Base-by-base conservation (phyloP, 371 early-diverging fungal species). In the Syncephalis plumigaleata region DNA sequence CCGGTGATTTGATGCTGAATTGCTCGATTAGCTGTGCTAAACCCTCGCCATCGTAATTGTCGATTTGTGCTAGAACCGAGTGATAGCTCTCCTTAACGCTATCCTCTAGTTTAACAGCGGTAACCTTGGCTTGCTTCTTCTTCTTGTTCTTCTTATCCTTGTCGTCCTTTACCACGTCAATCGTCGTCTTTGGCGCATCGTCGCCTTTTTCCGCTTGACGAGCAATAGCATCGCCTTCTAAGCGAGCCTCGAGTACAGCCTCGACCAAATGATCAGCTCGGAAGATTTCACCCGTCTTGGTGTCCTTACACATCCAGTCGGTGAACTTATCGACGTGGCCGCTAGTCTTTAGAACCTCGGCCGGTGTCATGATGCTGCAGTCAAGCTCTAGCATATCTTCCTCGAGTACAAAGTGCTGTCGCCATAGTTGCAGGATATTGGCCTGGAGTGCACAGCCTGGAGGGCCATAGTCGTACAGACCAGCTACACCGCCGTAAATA, bases 241-340 rank as follows among this genome's bases (percentile, higher is more conserved):
- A 60, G 47, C 92, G 77, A 36, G 80, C 78, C 55, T 86, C 84
- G 18, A 98, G 66, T n/a, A 86, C 88, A 44, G 82, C 85, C 63
- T 91, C 91, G 26, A 99, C 81, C 49, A 97, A 69, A 64, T 99
- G 99, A 69, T 99, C 99, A 31, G 98, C 98, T 54, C 99, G 80
- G 77, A 86, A 94, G 51, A 92, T 84, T 48, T 95, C 94, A 48
- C 96, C 94, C 54, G 78, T 93, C 63, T 81, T 82, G 31, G 75
- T 61, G 68, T 98, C 99, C 57, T 81, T 85, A 65, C 88, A 84
- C 91, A 99, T 93, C 75, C 87, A 91, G 71, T 99, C 99, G 47
- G 92, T 81, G 67, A 99, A 99, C 56, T 92, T 91, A 43, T 98
- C 99, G 16, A 99, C 98, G 73, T 99, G 99, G 42, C 99, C 99